Percentiles rank a stretch among this genome's conserved stretches.
Conservation (phyloP, 2,329 filamentous ascomycete species). For the Rhexocercosporidium sp. region DNA sequence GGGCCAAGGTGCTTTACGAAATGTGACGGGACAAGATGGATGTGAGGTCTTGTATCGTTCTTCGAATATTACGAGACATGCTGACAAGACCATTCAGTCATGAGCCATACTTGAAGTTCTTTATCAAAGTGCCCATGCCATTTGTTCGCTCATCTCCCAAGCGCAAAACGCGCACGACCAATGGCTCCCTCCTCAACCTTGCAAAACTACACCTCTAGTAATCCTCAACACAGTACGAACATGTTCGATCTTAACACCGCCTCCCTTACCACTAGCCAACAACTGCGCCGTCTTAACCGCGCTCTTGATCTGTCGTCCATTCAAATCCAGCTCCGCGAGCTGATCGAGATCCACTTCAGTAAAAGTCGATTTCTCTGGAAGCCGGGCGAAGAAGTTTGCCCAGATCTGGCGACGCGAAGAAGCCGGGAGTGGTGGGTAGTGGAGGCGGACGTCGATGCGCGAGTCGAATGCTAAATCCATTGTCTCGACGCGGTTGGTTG, state of each 20-base stretch:
- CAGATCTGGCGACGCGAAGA: slow-evolving; percentile 33
- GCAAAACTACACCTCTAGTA: slow-evolving; percentile 20
- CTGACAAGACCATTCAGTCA: too few species aligned
- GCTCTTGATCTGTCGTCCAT: slow-evolving; percentile 45
- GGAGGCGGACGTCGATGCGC: slow-evolving; percentile 25
- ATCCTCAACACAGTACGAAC: slow-evolving; percentile 39
- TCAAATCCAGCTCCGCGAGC: slow-evolving; percentile 33
- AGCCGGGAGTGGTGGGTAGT: slow-evolving; percentile 28
- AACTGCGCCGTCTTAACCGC: slow-evolving; percentile 40
- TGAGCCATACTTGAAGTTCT: too few species aligned
- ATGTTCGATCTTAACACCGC: slow-evolving; percentile 32
- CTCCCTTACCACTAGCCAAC: slow-evolving; percentile 37
- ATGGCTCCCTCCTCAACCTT: background rate
- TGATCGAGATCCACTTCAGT: slow-evolving; percentile 24
- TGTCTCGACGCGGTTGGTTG: slow-evolving; percentile 32
- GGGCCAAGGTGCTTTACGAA: too few species aligned
- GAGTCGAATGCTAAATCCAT: slow-evolving; percentile 30
- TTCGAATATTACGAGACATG: too few species aligned
- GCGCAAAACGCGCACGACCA: background rate
- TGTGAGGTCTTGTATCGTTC: too few species aligned
- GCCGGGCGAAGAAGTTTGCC: slow-evolving; percentile 25
- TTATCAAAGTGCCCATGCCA: too few species aligned
- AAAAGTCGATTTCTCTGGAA: slow-evolving; percentile 13
- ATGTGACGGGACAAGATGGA: too few species aligned
- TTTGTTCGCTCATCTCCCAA: background rate